A percentile compares a stretch with the other conserved stretches of the same genome.
Conservation (phyloP, 1,139 yeast species). For the Trichomonascaceae sp. region DNA sequence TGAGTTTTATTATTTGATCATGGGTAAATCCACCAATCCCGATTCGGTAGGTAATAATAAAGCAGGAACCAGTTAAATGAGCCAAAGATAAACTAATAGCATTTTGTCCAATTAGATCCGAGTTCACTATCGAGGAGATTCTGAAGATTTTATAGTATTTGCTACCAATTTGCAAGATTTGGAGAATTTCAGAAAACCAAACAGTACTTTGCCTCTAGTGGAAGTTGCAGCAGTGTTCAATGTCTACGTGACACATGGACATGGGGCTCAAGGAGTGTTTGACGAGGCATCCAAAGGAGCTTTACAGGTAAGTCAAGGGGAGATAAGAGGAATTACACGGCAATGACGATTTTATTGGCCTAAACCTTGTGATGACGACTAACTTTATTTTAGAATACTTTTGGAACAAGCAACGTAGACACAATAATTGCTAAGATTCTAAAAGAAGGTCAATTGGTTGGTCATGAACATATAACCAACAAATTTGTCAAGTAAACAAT, state of each 20-base stretch:
- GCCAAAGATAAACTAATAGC: neutral
- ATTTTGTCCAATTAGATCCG: conserved; percentile 10
- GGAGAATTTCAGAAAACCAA: conserved; percentile 45
- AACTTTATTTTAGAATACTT: conserved; percentile 41
- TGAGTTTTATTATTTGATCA: neutral
- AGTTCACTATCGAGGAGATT: conserved; percentile 58
- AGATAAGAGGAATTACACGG: too few species aligned
- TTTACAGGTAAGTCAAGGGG: conserved; percentile 34
- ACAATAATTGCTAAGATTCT: conserved; percentile 49
- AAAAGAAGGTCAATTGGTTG: conserved; percentile 48
- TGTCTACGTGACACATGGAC: conserved; percentile 50
- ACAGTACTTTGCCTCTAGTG: conserved; percentile 49
- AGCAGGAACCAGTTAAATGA: too few species aligned
- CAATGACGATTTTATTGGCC: neutral
- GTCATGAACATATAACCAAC: conserved; percentile 11
- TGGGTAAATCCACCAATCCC: neutral
- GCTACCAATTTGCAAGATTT: conserved; percentile 49
- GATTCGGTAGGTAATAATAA: neutral
- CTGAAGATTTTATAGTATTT: conserved; percentile 58
- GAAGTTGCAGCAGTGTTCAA: conserved; percentile 62
- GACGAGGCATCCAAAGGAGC: conserved; percentile 69
- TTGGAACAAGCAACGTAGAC: conserved; percentile 43
- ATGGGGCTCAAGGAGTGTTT: conserved; percentile 66
- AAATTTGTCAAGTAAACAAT: neutral
- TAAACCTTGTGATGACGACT: neutral